These are phyloP conservation scores for Scalesia atractyloides DNA, from an alignment of 129 eudicot genomes.

Conservation along the genomic window DNA sequence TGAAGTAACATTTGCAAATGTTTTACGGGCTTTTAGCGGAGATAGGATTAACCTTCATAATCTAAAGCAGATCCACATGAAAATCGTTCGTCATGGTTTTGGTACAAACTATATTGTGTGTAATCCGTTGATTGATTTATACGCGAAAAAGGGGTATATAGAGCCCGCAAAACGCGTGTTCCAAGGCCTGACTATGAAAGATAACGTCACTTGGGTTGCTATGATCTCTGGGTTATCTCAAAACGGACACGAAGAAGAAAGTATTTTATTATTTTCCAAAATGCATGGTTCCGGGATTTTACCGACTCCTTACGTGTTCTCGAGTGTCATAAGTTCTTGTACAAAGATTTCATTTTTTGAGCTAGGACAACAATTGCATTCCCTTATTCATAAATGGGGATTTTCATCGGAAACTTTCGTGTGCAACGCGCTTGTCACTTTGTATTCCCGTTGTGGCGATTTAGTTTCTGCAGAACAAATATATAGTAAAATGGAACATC, in stretches of 20 bases:
- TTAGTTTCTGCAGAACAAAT: slow-evolving; percentile 59
- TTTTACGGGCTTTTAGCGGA: slow-evolving; percentile 49
- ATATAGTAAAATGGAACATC: slow-evolving; percentile 54
- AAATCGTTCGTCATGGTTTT: slow-evolving; percentile 55
- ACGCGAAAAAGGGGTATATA: slow-evolving; percentile 61
- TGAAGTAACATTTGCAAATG: slow-evolving; percentile 50
- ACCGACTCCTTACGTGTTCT: slow-evolving; percentile 83
- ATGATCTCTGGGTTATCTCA: slow-evolving; percentile 89
- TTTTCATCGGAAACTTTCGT: slow-evolving; percentile 66
- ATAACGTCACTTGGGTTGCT: slow-evolving; percentile 93
- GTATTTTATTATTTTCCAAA: slow-evolving; percentile 58
- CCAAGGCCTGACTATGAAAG: slow-evolving; percentile 42
- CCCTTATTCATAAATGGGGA: slow-evolving; percentile 70
- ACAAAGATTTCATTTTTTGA: slow-evolving; percentile 57
- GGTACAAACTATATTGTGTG: slow-evolving; percentile 46
- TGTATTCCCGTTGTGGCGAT: slow-evolving; percentile 63
- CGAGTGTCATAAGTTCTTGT: slow-evolving; percentile 85
- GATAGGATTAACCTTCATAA: slow-evolving; percentile 29
- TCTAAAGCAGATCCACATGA: slow-evolving; percentile 59
- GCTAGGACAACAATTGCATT: slow-evolving; percentile 77
- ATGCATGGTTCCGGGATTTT: slow-evolving; percentile 62
- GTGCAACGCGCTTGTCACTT: slow-evolving; percentile 75
- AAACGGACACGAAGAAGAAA: slow-evolving; percentile 60
- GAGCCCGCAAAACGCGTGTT: slow-evolving; percentile 60
- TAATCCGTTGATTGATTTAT: slow-evolving; percentile 73